Evolutionary conservation across 371 early-diverging fungal genomes (phyloP), one percentile per base, ranked within the genome.

Genomic region (Actinomortierella wolfii): DNA sequence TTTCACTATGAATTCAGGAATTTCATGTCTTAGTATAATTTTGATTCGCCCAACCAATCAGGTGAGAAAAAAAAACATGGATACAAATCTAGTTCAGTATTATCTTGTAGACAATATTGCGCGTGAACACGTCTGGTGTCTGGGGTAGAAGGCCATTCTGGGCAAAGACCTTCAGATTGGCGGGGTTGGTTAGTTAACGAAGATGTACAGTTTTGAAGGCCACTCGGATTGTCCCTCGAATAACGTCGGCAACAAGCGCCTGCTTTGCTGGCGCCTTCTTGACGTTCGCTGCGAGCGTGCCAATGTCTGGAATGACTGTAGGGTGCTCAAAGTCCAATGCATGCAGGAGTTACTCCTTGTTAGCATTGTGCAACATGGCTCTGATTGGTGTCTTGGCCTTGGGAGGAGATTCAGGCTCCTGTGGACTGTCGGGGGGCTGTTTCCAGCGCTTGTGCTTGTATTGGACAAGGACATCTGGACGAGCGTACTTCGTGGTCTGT

Each of bases 381-480:
- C 52, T 51, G 46, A 52, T 39, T 21, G 51, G 23, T 6, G 52
- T 44, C 21, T 51, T 45, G n/a, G n/a, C n/a, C n/a, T 34, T 45
- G 29, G 17, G n/a, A 3, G 28, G 0, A n/a, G 53, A 45, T 17
- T 17, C 53, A 29, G 58, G 44, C 5, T 18, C 17, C 2, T 24
- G 20, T 9, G 58, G 58, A 44, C 46, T 51, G 13, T 52, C 46
- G 1, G 39, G 47, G 7, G 60, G 60, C 47, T 26, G n/a, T 13
- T 39, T 59, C 48, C 53, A 59, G 20, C 44, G 60, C 47, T 53
- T 59, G 21, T 18, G 54, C 34, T 7, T n/a, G 54, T 59, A 59
- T 48, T 53, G 53, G 25, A 45, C 8, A 24, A 47, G 29, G 14
- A 53, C 24, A 2, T 34, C 6, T 34, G 59, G 46, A n/a, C n/a